These are phyloP conservation scores for Pythium phragmitis DNA, from an alignment of 352 stramenopile species.

Conservation along the genomic window DNA sequence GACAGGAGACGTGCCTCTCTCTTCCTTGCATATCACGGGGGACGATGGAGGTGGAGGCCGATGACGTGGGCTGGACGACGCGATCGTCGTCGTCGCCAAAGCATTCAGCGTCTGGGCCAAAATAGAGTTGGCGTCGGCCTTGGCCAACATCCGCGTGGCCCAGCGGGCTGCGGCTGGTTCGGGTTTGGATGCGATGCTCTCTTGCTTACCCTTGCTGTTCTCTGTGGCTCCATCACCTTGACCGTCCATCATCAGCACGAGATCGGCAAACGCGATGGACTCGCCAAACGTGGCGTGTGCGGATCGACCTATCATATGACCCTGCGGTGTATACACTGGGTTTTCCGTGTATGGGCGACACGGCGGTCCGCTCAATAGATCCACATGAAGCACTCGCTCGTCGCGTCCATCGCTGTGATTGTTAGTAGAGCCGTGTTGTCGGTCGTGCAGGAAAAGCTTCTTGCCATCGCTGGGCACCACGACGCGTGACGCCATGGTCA, in stretches of 20 bases:
- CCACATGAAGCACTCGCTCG: constrained; percentile 57
- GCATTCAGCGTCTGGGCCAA: constrained; percentile 62
- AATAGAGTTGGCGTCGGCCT: constrained; percentile 52
- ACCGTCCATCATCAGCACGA: constrained; percentile 48
- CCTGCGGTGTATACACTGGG: constrained; percentile 62
- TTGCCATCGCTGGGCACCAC: constrained; percentile 74
- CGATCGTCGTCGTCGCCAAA: constrained; percentile 34
- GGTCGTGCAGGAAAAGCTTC: constrained; percentile 73
- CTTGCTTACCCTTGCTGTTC: constrained; percentile 13
- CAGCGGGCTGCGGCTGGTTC: constrained; percentile 47
- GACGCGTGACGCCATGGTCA: constrained; percentile 68
- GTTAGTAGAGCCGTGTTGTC: constrained; percentile 35
- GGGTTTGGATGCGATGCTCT: constrained; percentile 6
- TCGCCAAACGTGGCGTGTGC: constrained; percentile 32
- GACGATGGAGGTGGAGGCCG: not conserved
- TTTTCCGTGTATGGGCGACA: constrained; percentile 78
- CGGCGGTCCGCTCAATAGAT: constrained; percentile 57
- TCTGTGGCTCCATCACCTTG: constrained; percentile 5
- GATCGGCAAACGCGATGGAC: constrained; percentile 68
- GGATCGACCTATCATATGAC: constrained; percentile 27
- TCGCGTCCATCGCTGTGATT: constrained; percentile 18
- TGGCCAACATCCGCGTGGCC: constrained; percentile 56
- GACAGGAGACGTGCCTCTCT: constrained; percentile 17
- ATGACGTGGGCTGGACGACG: not conserved
- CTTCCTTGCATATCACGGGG: constrained; percentile 11